Base-by-base conservation (phyloP, 306 rosid species). In the Rosa rugosa region DNA sequence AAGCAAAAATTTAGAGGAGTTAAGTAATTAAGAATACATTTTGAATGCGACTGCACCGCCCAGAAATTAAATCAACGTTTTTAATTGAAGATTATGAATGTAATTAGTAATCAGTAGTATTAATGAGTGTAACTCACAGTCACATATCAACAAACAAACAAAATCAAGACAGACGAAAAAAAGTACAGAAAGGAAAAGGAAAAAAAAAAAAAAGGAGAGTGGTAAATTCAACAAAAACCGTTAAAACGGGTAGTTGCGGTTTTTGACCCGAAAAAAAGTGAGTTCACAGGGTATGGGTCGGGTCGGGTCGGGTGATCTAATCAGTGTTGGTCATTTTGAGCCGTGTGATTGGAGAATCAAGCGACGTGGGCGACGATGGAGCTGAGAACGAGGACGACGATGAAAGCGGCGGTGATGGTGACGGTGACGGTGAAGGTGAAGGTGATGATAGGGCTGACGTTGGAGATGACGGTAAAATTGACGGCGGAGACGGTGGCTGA, bases 341-440 rank as follows among this genome's bases (percentile, higher is more conserved):
- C 86, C 97, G 94, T 86, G 90, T 18, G 94, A 92, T 82, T 27
- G 97, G 91, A 27, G 97, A 87, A 77, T 89, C 90, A 9, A 88
- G 83, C 67, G 83, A 72, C 38, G 79, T 69, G 6, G 94, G 90
- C 16, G 91, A 80, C 47, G 97, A 73, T 0, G 88, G 78, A 2
- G 87, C 81, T 1, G 94, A 81, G 0, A 88, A 49, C 0, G 89
- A 85, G 12, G 80, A 75, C 8, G 77, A 46, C 1, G 77, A 9
- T 6, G 45, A 56, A 40, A 60, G 45, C 11, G 68, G 62, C 22
- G 46, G 46, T 44, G 46, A 44, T 8, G 46, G 46, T 40, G 44
- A 40, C 0, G 44, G 23, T 4, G 82, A 17, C 16, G 87, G 72
- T 0, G 82, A 20, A 2, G 83, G 69, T 2, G 87, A 22, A 14